Conservation (phyloP, 225 moss, liverwort and hornwort genomes). For the Physcomitrellopsis africana region DNA sequence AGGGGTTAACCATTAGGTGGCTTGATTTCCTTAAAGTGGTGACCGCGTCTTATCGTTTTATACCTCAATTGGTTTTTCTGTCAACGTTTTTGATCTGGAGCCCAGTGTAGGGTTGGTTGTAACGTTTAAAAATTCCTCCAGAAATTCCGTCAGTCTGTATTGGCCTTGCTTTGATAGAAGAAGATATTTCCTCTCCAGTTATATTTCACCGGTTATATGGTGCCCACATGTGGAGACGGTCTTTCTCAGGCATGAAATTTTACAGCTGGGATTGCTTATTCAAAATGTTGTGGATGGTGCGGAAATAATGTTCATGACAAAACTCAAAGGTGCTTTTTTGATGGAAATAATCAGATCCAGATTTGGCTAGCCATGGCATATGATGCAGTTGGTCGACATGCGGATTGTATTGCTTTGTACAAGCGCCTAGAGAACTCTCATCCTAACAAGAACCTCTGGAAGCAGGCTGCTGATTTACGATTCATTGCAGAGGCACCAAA, state of each 20-base stretch:
- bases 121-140: neutral
- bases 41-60: neutral
- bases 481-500: conserved; percentile 97
- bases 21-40: conserved; percentile 18
- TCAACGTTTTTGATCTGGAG: conserved; percentile 20
- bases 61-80: conserved; percentile 2
- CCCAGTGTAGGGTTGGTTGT: conserved; percentile 9
- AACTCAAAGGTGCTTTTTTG: conserved; percentile 34
- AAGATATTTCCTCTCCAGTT: neutral
- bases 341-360: conserved; percentile 79
- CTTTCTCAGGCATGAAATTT: conserved; percentile 1
- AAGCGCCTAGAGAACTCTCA: conserved; percentile 83
- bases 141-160: conserved; percentile 4
- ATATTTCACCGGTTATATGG: neutral
- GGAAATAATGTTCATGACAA: conserved; percentile 30
- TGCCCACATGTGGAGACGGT: neutral
- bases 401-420: conserved; percentile 90
- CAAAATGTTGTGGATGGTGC: conserved; percentile 15
- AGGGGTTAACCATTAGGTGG: neutral
- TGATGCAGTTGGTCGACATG: conserved; percentile 91
- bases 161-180: neutral
- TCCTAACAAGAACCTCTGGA: conserved; percentile 74
- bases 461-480: conserved; percentile 90
- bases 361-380: conserved; percentile 99
- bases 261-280: conserved; percentile 14